Percentiles rank a stretch among this genome's conserved stretches.
These are phyloP conservation scores for Magnolia officinalis DNA, from an alignment of 164 flowering plant species.

Conservation along the genomic window DNA sequence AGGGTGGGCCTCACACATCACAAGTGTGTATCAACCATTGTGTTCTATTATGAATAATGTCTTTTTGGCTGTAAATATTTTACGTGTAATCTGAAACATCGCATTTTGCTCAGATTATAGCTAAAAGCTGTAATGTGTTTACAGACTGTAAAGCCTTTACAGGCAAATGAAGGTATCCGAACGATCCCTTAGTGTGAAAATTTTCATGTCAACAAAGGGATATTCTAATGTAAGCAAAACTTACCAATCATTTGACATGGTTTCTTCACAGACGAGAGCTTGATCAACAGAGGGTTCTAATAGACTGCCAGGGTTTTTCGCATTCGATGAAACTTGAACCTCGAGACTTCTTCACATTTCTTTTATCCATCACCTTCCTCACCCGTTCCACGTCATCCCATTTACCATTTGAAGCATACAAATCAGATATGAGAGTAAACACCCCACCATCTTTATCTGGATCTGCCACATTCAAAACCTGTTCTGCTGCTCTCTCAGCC, in stretches of 20 bases:
- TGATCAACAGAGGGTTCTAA: neutral
- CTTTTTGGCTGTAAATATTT: too few relatives aligned
- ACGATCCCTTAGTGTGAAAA: too few relatives aligned
- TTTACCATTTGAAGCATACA: conserved; percentile 46
- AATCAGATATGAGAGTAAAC: conserved; percentile 47
- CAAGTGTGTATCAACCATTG: too few relatives aligned
- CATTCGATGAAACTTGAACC: conserved; percentile 48
- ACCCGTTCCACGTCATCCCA: conserved; percentile 53
- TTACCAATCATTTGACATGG: neutral
- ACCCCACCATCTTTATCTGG: conserved; percentile 68
- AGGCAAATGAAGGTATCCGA: too few relatives aligned
- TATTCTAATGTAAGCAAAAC: too few relatives aligned
- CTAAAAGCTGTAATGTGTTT: too few relatives aligned
- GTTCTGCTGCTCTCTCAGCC: conserved; percentile 54
- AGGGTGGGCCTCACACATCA: too few relatives aligned
- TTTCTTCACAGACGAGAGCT: neutral
- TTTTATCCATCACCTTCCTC: conserved; percentile 40
- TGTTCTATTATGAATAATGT: too few relatives aligned
- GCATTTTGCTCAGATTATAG: too few relatives aligned
- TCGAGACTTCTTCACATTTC: conserved; percentile 46
- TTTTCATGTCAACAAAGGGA: too few relatives aligned
- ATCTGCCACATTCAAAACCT: conserved; percentile 33
- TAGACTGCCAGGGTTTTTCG: neutral
- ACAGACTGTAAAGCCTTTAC: too few relatives aligned
- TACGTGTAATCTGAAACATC: too few relatives aligned